These are phyloP conservation scores for Agaricus blazei DNA, from an alignment of 768 basidiomycete genomes.

Conservation along the genomic window DNA sequence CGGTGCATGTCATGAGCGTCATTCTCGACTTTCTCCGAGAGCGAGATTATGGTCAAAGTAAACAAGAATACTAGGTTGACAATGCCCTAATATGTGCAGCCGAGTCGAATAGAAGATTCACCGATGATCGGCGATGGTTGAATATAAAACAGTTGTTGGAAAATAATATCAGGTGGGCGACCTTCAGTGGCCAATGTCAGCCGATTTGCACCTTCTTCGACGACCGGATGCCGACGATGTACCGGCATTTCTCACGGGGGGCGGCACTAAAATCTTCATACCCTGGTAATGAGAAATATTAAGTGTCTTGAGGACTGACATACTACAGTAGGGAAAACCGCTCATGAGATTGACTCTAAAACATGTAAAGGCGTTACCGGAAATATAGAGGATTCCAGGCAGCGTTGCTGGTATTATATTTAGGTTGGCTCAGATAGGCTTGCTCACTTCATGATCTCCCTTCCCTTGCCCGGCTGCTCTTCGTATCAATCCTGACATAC, in stretches of 20 bases:
- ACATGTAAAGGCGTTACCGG: background rate
- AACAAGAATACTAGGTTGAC: too few species aligned
- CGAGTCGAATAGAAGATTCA: too few species aligned
- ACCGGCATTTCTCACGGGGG: background rate
- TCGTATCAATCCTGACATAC: constrained; percentile 80
- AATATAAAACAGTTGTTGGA: background rate
- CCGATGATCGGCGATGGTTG: background rate
- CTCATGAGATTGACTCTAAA: background rate
- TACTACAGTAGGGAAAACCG: background rate
- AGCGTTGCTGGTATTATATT: background rate
- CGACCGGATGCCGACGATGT: background rate
- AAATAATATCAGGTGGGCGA: background rate
- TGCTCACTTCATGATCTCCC: constrained; percentile 6
- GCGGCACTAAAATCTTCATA: background rate
- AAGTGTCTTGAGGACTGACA: background rate
- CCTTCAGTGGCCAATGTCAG: background rate
- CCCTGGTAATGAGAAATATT: background rate
- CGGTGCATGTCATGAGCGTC: background rate
- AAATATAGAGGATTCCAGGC: background rate
- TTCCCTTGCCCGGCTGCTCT: constrained; percentile 46
- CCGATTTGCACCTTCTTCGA: background rate
- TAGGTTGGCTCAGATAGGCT: background rate
- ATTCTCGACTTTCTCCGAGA: too few species aligned
- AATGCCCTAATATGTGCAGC: background rate
- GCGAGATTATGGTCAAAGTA: too few species aligned